phyloP scores from a whole-genome alignment of 148 eudicot species.

The Nepenthes mirabilis region DNA sequence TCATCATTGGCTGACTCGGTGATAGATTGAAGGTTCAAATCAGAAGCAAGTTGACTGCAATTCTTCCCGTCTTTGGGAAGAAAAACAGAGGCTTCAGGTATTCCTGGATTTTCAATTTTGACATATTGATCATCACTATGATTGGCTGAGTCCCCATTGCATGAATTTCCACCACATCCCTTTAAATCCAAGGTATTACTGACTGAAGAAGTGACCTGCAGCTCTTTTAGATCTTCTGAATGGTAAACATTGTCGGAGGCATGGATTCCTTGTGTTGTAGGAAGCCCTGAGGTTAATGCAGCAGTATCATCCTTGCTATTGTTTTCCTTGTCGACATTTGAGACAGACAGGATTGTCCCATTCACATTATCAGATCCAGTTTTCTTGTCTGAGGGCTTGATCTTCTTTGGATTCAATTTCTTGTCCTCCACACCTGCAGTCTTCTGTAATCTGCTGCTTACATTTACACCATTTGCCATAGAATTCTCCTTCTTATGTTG shows the following conservation, averaged over 20 bases:
- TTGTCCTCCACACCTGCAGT: constrained; percentile 17
- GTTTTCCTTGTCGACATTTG: constrained; percentile 14
- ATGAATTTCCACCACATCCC: constrained; percentile 12
- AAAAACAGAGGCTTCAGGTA: constrained; percentile 9
- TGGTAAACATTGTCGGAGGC: constrained; percentile 10
- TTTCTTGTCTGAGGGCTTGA: constrained; percentile 21
- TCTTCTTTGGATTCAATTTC: constrained; percentile 18
- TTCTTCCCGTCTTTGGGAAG: constrained; percentile 7
- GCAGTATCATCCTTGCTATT: constrained; percentile 2
- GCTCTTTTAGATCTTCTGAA: constrained; percentile 29
- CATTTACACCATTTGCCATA: constrained; percentile 17
- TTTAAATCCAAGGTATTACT: constrained; percentile 11
- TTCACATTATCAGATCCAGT: constrained; percentile 8
- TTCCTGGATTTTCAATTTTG: constrained; percentile 10
- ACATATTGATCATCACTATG: constrained; percentile 5
- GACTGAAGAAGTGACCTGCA: constrained; percentile 27
- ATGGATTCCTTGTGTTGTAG: constrained; percentile 10
- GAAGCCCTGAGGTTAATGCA: constrained; percentile 3
- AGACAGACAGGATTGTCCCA: constrained; percentile 11
- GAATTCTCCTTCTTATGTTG: constrained; percentile 23
- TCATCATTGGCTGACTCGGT: constrained; percentile 19
- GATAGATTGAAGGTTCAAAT: constrained; percentile 12
- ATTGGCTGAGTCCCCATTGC: not conserved
- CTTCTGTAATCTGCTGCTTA: constrained; percentile 9
- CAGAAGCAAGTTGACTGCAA: constrained; percentile 12